A percentile compares a stretch with the other conserved stretches of the same genome.
These are phyloP conservation scores for Obba rivulosa DNA, from an alignment of 768 basidiomycete genomes.

Conservation along the genomic window DNA sequence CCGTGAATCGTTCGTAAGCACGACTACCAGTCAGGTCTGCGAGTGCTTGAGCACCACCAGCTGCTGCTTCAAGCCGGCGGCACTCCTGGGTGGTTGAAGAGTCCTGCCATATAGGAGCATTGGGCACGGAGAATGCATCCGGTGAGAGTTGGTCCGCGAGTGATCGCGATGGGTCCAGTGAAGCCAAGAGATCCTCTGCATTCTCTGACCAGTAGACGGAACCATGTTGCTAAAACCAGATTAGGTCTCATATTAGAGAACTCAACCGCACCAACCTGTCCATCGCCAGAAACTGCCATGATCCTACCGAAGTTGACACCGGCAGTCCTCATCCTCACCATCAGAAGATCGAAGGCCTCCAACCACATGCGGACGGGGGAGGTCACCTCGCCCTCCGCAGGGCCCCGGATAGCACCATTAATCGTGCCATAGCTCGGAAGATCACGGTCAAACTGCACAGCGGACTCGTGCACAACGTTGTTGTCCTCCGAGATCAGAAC, in stretches of 20 bases:
- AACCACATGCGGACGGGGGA: constrained; percentile 82
- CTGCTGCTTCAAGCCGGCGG: constrained; percentile 52
- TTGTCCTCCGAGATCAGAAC: constrained; percentile 56
- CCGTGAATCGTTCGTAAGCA: constrained; percentile 87
- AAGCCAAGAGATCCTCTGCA: constrained; percentile 46
- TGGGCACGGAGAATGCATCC: constrained; percentile 59
- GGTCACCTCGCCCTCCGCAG: constrained; percentile 67
- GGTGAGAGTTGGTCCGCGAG: constrained; percentile 57
- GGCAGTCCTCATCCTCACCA: constrained; percentile 54
- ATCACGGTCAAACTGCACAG: constrained; percentile 79
- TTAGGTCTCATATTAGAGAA: not conserved
- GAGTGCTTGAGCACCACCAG: constrained; percentile 67
- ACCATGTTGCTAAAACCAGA: constrained; percentile 64
- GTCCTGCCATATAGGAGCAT: constrained; percentile 88
- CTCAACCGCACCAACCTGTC: constrained; percentile 46
- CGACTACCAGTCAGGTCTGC: constrained; percentile 77
- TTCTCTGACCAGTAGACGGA: constrained; percentile 75
- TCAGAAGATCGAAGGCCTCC: constrained; percentile 77
- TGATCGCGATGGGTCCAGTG: constrained; percentile 44
- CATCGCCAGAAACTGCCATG: constrained; percentile 68
- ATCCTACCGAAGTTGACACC: constrained; percentile 56
- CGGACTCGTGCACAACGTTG: constrained; percentile 57
- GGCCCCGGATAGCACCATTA: constrained; percentile 62
- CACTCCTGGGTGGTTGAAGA: constrained; percentile 80
- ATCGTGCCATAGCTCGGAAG: constrained; percentile 61